A percentile compares a stretch with the other conserved stretches of the same genome.
Evolutionary conservation across 169 alveolate genomes (phyloP).

Genomic region (Perkinsus marinus): DNA sequence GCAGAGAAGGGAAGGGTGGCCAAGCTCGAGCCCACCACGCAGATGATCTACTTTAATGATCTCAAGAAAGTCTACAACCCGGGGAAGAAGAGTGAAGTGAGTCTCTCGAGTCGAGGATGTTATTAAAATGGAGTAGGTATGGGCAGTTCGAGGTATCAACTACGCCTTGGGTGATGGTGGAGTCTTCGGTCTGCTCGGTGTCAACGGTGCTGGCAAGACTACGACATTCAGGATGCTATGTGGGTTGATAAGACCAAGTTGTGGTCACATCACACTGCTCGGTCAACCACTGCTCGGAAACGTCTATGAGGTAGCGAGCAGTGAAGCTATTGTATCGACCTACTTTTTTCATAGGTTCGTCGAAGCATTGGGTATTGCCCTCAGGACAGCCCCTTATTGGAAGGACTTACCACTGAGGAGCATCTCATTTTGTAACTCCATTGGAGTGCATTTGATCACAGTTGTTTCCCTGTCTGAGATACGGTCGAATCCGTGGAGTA

Average conservation of each 20-base stretch:
- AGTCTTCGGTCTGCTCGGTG: constrained; percentile 70
- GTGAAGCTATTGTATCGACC: not conserved
- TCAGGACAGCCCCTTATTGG: constrained; percentile 63
- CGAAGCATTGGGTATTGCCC: constrained; percentile 66
- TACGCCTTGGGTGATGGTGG: constrained; percentile 61
- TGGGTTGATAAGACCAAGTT: constrained; percentile 15
- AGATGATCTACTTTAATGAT: not conserved
- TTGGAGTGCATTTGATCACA: not conserved
- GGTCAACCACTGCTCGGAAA: not conserved
- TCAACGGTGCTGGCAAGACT: constrained; percentile 83
- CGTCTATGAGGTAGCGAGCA: not conserved
- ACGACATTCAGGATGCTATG: constrained; percentile 65
- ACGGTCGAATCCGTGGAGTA: not conserved
- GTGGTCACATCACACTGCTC: not conserved
- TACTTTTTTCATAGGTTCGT: not conserved
- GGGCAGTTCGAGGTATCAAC: constrained; percentile 51
- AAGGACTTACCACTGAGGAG: constrained; percentile 69
- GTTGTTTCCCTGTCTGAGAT: not conserved
- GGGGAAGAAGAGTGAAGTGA: not conserved
- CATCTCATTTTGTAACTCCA: constrained; percentile 46
- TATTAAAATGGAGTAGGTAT: not conserved
- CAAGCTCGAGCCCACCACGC: not conserved
- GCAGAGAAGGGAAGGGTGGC: not conserved
- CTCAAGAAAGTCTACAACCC: not conserved
- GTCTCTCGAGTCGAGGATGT: not conserved